Evolutionary conservation across 441 rosid species (phyloP).

Genomic region (Syzygium malaccense): DNA sequence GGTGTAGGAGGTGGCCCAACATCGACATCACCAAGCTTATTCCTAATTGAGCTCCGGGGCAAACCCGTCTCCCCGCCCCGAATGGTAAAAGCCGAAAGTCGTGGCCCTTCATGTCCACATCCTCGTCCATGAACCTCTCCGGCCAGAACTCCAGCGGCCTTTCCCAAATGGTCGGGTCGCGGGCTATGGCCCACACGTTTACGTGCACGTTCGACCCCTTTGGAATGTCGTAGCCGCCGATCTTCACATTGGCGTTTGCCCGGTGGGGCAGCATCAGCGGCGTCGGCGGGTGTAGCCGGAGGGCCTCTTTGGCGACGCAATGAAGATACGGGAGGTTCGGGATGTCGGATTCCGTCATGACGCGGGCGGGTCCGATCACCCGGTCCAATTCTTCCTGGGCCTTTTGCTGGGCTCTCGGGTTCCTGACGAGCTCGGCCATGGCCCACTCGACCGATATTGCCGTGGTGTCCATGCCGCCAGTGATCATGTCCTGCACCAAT

Average conservation of each 20-base stretch:
- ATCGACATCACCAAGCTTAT: background rate
- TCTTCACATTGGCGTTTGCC: background rate
- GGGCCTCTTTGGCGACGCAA: constrained; percentile 62
- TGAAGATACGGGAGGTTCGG: constrained; percentile 68
- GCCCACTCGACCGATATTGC: constrained; percentile 79
- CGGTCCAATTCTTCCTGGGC: constrained; percentile 80
- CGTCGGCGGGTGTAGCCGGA: constrained; percentile 78
- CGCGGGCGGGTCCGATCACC: constrained; percentile 53
- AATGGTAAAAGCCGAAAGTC: background rate
- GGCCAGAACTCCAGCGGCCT: background rate
- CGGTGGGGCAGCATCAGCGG: constrained; percentile 90
- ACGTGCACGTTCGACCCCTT: background rate
- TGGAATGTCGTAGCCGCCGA: background rate
- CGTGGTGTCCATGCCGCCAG: constrained; percentile 91
- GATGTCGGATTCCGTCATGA: constrained; percentile 55
- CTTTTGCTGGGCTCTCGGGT: constrained; percentile 73
- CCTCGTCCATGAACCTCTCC: constrained; percentile 29
- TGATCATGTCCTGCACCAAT: constrained; percentile 68
- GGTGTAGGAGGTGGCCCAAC: background rate
- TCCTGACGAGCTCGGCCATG: constrained; percentile 75
- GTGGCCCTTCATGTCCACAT: background rate
- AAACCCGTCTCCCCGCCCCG: background rate
- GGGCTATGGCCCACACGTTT: background rate
- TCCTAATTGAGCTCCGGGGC: background rate
- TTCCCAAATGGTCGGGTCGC: background rate